A percentile compares a stretch with the other conserved stretches of the same genome.
Evolutionary conservation across 306 rosid genomes (phyloP).

Genomic region (Mucuna pruriens): DNA sequence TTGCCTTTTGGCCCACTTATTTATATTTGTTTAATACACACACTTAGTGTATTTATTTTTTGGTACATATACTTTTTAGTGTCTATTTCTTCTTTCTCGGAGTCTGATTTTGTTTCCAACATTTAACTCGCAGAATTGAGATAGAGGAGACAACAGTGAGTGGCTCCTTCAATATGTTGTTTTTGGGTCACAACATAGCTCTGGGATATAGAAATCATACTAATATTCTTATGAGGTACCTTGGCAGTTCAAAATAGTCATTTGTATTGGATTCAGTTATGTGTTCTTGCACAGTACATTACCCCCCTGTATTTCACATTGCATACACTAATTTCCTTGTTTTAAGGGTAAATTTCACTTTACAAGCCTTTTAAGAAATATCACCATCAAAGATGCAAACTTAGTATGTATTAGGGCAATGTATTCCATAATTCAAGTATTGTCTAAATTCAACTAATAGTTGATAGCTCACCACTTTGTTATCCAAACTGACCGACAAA

Average conservation of each 20-base stretch:
- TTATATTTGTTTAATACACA: not conserved
- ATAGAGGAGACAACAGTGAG: conserved; percentile 81
- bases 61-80: too few relatives aligned
- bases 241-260: conserved; percentile 16
- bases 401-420: not conserved
- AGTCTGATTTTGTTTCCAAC: not conserved
- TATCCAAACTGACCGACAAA: conserved; percentile 13
- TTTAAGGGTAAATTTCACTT: not conserved
- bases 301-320: conserved; percentile 5
- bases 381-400: not conserved
- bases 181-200: conserved; percentile 78
- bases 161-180: conserved; percentile 91
- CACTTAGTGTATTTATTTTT: too few relatives aligned
- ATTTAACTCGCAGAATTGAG: conserved; percentile 73
- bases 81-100: not conserved
- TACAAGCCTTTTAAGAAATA: not conserved
- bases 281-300: conserved; percentile 2
- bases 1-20: not conserved
- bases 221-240: conserved; percentile 83
- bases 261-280: conserved; percentile 20
- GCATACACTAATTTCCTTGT: not conserved
- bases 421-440: not conserved
- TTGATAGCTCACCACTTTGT: not conserved
- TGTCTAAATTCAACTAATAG: conserved; percentile 1
- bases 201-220: conserved; percentile 87